Evolutionary conservation across 352 stramenopile genomes (phyloP).

Genomic region (Globisporangium middletonii): DNA sequence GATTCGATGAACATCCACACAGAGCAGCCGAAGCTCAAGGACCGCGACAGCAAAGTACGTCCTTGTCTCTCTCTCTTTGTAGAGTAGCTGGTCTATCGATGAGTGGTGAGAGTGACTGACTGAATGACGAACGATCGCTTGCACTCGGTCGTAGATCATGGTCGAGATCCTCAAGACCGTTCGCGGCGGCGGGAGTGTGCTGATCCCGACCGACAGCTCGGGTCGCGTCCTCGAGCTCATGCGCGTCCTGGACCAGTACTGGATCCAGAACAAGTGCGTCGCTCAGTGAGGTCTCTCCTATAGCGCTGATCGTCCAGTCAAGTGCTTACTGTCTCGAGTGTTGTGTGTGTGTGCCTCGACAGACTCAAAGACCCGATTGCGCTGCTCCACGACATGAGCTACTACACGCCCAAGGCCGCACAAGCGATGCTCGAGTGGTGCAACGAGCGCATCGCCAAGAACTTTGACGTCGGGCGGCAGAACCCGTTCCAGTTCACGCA

Average conservation of each 20-base stretch:
- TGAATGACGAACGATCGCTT: conserved; percentile 3
- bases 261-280: conserved; percentile 91
- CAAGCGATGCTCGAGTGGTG: conserved; percentile 90
- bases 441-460: conserved; percentile 86
- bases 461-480: conserved; percentile 83
- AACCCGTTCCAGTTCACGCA: conserved; percentile 90
- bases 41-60: conserved; percentile 78
- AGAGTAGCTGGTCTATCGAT: background rate
- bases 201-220: conserved; percentile 93
- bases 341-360: background rate
- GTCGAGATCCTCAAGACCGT: conserved; percentile 91
- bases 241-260: conserved; percentile 93
- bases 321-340: background rate
- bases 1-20: conserved; percentile 86
- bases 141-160: conserved; percentile 73
- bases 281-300: background rate
- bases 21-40: conserved; percentile 84
- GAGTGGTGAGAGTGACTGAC: background rate
- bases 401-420: conserved; percentile 83
- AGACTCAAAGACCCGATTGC: conserved; percentile 84
- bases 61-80: background rate
- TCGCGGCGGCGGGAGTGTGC: conserved; percentile 90
- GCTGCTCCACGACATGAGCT: conserved; percentile 86
- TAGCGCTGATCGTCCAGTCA: conserved; percentile 1
- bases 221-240: conserved; percentile 95